Evolutionary conservation across 257 asterid genomes (phyloP).

Genomic region (Schizonepeta tenuifolia): DNA sequence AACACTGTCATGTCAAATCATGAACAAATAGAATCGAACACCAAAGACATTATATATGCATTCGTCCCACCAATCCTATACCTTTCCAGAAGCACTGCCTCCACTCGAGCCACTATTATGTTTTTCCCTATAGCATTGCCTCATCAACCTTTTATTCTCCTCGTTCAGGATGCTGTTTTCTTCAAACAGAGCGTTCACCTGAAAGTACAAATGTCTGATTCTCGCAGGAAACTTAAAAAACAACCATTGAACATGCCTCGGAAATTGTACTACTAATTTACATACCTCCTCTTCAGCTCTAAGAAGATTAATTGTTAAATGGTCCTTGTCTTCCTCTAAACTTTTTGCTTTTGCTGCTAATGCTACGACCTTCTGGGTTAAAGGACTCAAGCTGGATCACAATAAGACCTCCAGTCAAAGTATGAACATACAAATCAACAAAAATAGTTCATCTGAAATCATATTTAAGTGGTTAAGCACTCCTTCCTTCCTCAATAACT

Average conservation of each 20-base stretch:
- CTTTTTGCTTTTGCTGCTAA: conserved; percentile 61
- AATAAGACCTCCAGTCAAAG: conserved; percentile 33
- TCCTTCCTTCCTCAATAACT: neutral
- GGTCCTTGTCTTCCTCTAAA: conserved; percentile 70
- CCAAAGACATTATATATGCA: neutral
- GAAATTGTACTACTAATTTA: neutral
- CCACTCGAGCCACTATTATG: conserved; percentile 55
- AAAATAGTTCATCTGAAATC: conserved; percentile 11
- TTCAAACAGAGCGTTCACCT: conserved; percentile 67
- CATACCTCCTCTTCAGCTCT: conserved; percentile 94
- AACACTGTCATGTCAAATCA: neutral
- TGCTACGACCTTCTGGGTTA: conserved; percentile 63
- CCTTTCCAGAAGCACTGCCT: conserved; percentile 68
- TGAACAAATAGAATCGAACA: neutral
- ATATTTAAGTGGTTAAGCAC: neutral
- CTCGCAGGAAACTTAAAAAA: conserved; percentile 1
- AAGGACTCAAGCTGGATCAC: conserved; percentile 63
- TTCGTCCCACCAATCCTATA: conserved; percentile 36
- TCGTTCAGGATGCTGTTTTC: conserved; percentile 60
- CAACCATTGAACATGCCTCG: neutral
- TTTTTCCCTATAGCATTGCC: conserved; percentile 57
- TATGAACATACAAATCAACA: conserved; percentile 12
- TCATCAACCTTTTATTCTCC: conserved; percentile 63
- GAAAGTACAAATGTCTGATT: conserved; percentile 26
- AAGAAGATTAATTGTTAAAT: conserved; percentile 64